phyloP scores from a whole-genome alignment of 148 eudicot genomes.

The Arbutus unedo region DNA sequence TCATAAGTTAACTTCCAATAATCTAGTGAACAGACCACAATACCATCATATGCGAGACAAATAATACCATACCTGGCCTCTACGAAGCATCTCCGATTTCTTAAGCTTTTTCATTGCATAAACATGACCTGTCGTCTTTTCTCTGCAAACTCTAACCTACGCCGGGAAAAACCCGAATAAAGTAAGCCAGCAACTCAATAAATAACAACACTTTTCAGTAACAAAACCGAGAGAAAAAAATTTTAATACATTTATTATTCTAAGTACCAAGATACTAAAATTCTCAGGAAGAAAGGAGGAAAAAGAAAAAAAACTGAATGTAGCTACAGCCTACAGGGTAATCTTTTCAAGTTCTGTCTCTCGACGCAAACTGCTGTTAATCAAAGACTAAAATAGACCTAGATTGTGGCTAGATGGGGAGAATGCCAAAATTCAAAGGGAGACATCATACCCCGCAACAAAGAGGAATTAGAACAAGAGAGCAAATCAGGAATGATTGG shows the following conservation, averaged over 20 bases:
- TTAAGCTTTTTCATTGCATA: slow-evolving; percentile 97
- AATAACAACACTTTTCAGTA: not conserved
- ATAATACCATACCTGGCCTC: slow-evolving; percentile 77
- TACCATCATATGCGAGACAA: slow-evolving; percentile 2
- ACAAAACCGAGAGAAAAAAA: not conserved
- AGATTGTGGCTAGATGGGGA: not conserved
- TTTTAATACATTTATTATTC: not conserved
- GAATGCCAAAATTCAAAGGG: not conserved
- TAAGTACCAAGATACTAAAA: not conserved
- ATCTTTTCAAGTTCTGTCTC: not conserved
- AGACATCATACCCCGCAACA: not conserved
- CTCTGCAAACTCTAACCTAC: slow-evolving; percentile 93
- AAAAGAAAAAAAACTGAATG: not conserved
- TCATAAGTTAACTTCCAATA: slow-evolving; percentile 21
- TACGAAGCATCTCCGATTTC: slow-evolving; percentile 98
- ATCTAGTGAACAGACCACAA: slow-evolving; percentile 12
- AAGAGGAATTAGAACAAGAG: not conserved
- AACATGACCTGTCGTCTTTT: slow-evolving; percentile 76
- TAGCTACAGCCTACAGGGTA: not conserved
- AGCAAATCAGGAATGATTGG: not conserved
- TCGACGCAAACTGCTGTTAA: not conserved
- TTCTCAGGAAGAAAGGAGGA: not conserved
- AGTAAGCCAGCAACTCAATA: not conserved
- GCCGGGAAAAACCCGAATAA: slow-evolving; percentile 16
- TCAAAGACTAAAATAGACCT: not conserved